These are phyloP conservation scores for Xylaria sp. DNA, from an alignment of 2,329 filamentous ascomycete species.

Conservation along the genomic window DNA sequence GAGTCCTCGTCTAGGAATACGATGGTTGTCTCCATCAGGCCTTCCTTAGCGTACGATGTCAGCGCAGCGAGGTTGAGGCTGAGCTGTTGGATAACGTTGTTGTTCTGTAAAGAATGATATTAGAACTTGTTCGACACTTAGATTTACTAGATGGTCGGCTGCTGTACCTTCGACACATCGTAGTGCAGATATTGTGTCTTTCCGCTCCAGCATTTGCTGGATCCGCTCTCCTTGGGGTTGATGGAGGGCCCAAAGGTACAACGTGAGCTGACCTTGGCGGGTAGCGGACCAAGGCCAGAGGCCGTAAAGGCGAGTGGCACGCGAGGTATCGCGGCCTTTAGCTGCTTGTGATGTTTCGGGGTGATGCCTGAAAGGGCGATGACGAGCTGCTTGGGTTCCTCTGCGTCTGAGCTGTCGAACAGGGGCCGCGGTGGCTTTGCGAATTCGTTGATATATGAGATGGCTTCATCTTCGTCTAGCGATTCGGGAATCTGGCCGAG, in stretches of 20 bases:
- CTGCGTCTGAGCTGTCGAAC: constrained; percentile 48
- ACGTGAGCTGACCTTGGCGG: constrained; percentile 56
- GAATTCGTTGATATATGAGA: constrained; percentile 69
- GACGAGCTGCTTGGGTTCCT: constrained; percentile 65
- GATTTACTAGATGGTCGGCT: not conserved
- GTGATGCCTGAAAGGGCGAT: constrained; percentile 69
- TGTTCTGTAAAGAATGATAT: constrained; percentile 51
- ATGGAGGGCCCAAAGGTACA: constrained; percentile 49
- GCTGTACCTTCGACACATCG: constrained; percentile 44
- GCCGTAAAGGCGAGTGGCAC: constrained; percentile 61
- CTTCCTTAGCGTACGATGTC: constrained; percentile 57
- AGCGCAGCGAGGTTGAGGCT: constrained; percentile 59
- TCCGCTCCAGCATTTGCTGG: constrained; percentile 47
- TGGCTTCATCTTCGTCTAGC: constrained; percentile 59
- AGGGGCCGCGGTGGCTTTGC: constrained; percentile 68
- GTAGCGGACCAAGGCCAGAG: constrained; percentile 57
- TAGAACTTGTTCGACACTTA: constrained; percentile 34
- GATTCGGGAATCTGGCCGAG: constrained; percentile 59
- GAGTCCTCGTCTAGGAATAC: constrained; percentile 63
- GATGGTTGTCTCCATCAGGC: constrained; percentile 67
- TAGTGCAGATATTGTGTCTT: constrained; percentile 50
- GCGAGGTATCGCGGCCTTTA: constrained; percentile 57
- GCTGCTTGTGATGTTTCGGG: constrained; percentile 54
- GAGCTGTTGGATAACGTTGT: constrained; percentile 57
- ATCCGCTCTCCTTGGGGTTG: constrained; percentile 41